These are phyloP conservation scores for Luvunga scandens DNA, from an alignment of 345 rosid species.

Conservation along the genomic window DNA sequence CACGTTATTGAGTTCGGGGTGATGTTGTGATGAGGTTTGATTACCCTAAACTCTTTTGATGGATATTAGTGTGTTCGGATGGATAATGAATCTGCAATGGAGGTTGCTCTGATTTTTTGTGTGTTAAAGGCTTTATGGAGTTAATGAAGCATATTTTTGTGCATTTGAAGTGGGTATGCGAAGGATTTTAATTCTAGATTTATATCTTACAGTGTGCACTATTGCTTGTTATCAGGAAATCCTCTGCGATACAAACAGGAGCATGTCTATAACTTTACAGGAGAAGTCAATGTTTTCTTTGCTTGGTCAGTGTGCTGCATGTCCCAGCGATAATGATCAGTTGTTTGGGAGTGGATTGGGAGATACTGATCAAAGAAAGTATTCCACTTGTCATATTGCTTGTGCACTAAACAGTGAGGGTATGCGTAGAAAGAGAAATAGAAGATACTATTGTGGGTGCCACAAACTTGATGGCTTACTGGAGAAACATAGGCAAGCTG, in stretches of 20 bases:
- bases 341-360: slow-evolving; percentile 22
- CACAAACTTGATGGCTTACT: slow-evolving; percentile 29
- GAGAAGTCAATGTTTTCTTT: slow-evolving; percentile 54
- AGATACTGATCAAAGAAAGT: slow-evolving; percentile 20
- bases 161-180: not conserved
- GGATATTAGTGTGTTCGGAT: not conserved
- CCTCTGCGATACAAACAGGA: slow-evolving; percentile 43
- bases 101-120: not conserved
- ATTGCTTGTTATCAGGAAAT: slow-evolving; percentile 47
- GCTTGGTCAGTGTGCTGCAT: slow-evolving; percentile 50
- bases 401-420: slow-evolving; percentile 1
- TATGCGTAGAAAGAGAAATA: slow-evolving; percentile 1
- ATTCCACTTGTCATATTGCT: slow-evolving; percentile 6
- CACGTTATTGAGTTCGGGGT: not conserved
- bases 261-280: slow-evolving; percentile 53
- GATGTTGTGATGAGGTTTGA: not conserved
- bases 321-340: slow-evolving; percentile 21
- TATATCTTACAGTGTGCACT: not conserved
- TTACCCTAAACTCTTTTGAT: not conserved
- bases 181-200: not conserved
- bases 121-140: not conserved
- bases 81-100: not conserved
- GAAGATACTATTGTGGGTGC: slow-evolving; percentile 38
- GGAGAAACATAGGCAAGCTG: slow-evolving; percentile 26
- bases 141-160: not conserved